phyloP scores from a whole-genome alignment of 2,329 filamentous ascomycete species.

The Penicillium digitatum region DNA sequence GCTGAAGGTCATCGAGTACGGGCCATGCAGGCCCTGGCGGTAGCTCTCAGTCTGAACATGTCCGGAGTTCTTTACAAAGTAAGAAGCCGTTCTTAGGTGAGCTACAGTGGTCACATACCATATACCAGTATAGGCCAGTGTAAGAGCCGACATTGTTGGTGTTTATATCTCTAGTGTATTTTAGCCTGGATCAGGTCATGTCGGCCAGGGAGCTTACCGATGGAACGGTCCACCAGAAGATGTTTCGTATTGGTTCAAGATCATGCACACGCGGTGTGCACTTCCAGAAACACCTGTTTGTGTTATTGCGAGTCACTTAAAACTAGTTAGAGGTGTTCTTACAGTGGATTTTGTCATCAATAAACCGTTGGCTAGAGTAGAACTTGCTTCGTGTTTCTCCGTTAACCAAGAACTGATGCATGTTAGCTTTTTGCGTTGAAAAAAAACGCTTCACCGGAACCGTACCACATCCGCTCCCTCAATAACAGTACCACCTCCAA shows the following conservation, averaged over 20 bases:
- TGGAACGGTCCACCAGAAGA: conserved; percentile 65
- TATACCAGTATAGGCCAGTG: conserved; percentile 63
- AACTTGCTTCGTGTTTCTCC: conserved; percentile 66
- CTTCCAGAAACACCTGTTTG: conserved; percentile 31
- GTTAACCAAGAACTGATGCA: conserved; percentile 50
- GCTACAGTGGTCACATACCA: conserved; percentile 35
- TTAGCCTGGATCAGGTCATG: conserved; percentile 2
- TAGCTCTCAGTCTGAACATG: conserved; percentile 61
- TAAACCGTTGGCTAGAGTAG: conserved; percentile 66
- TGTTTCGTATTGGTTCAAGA: conserved; percentile 55
- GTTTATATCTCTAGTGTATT: conserved; percentile 53
- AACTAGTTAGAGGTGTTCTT: not conserved
- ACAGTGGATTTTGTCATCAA: conserved; percentile 64
- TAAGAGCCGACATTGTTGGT: conserved; percentile 58
- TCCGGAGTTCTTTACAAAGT: conserved; percentile 51
- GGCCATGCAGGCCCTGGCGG: conserved; percentile 62
- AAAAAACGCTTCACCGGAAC: not conserved
- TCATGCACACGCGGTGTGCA: conserved; percentile 58
- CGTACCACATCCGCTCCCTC: conserved; percentile 55
- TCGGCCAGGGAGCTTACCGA: conserved; percentile 35
- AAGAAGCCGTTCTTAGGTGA: not conserved
- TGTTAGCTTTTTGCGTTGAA: not conserved
- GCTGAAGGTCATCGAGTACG: conserved; percentile 60
- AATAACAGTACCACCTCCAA: conserved; percentile 50
- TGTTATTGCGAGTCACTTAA: not conserved